Base-by-base conservation (phyloP, 2,329 filamentous ascomycete species). In the Ophiobolus disseminans region DNA sequence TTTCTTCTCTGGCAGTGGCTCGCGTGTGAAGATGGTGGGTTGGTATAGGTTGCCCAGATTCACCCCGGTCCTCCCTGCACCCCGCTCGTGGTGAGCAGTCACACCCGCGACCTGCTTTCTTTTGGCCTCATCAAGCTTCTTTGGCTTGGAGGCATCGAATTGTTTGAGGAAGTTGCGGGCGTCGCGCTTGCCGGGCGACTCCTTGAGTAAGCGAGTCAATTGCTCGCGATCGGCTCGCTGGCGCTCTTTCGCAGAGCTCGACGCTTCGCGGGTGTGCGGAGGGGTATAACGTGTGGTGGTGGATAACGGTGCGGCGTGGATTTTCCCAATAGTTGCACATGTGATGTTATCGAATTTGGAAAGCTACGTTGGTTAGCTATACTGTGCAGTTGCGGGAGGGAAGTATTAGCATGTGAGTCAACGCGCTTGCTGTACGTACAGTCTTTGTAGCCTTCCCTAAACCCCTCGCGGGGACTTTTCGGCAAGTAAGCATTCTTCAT, bases 131-230 rank as follows among this genome's bases (percentile, higher is more conserved):
- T 55, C 52, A 3, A 32, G 36, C 50, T 61, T 62, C 13, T 62
- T 63, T 14, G 67, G 51, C 13, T 63, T 63, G 14, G 68, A 53
- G 11, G 58, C 52, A 38, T 85, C 86, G 70, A 97, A 96, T 53
- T 91, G 92, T 61, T 94, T 88, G 13, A 99, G 81, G 68, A 97
- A 99, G 28, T 90, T 86, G 73, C 89, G 92, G 38, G 92, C 91
- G 76, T 99, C 94, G 63, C 94, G 86, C 74, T 92, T 96, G 0
- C 93, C 97, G 5, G 92, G 89, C 9, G 91, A 91, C 14, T 92
- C 91, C 65, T 90, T 90, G 23, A 99, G 80, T 3, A 97, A 55
- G 22, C 65, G 66, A 16, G 68, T 71, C 63, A 73, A 57, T 57
- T 71, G 64, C 38, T 72, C 61, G 41, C 70, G 69, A 48, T 73